Evolutionary conservation across 2,329 filamentous ascomycete genomes (phyloP).

Genomic region (Fusarium liriodendri): DNA sequence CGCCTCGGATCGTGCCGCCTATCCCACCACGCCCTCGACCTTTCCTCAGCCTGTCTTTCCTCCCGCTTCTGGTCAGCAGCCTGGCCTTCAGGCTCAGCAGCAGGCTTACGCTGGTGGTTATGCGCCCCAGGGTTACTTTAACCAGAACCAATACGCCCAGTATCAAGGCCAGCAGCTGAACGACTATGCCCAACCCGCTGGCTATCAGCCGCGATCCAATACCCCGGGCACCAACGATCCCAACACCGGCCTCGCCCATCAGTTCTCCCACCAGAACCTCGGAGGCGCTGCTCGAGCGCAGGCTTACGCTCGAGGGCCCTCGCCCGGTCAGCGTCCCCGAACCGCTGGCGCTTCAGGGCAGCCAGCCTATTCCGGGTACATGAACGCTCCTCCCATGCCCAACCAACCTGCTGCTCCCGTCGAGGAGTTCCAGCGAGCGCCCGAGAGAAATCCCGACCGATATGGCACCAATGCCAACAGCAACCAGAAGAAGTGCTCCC

Average conservation of each 20-base stretch:
- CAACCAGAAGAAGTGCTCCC: conserved; percentile 77
- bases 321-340: conserved; percentile 81
- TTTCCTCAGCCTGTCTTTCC: conserved; percentile 90
- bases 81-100: conserved; percentile 51
- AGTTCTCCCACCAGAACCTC: conserved; percentile 97
- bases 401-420: conserved; percentile 68
- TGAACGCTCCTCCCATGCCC: conserved; percentile 74
- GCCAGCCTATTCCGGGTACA: conserved; percentile 72
- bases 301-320: conserved; percentile 75
- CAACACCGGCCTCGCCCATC: conserved; percentile 91
- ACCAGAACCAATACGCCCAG: conserved; percentile 67
- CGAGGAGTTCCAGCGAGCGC: conserved; percentile 80
- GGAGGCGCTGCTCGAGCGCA: conserved; percentile 76
- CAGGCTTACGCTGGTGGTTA: conserved; percentile 62
- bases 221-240: conserved; percentile 79
- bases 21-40: conserved; percentile 92
- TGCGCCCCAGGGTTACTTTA: conserved; percentile 67
- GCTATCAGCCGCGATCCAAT: conserved; percentile 64
- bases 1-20: conserved; percentile 73
- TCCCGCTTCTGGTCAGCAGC: conserved; percentile 36
- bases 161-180: conserved; percentile 51
- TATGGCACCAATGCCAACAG: conserved; percentile 73
- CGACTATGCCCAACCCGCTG: conserved; percentile 63
- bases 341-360: conserved; percentile 80
- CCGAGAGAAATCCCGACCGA: conserved; percentile 89